Evolutionary conservation across 148 eudicot genomes (phyloP), one percentile per base, ranked within the genome.

Genomic region (Simmondsia chinensis): DNA sequence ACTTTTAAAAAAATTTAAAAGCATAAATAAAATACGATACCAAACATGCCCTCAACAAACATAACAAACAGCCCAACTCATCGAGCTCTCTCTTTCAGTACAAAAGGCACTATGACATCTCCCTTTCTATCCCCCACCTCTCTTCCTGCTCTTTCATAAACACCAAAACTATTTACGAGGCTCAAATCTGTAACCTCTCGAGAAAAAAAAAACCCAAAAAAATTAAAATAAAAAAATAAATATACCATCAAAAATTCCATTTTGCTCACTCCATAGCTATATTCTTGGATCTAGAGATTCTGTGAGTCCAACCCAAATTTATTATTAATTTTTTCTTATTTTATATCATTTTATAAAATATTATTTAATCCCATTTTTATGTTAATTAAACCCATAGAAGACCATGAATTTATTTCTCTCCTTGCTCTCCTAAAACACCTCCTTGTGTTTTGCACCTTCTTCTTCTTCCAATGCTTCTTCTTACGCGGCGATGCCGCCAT

Each of bases 271-370:
- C 48, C 9, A 9, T 77, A 86, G 87, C 80, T 86, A 81, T 75
- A 37, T 65, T 79, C 87, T 78, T 71, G 83, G 95, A 86, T 81
- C 95, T 74, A 33, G 83, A 69, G 91, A 75, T 70, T 66, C 86
- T 66, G 74, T 60, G 59, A 61, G 62, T 57, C 13, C 9, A 50
- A 28, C 50, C 46, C n/a, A n/a, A n/a, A n/a, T n/a, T 60, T 38
- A 54, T 31, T 56, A 50, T 43, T 50, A 52, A 22, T 50, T 20
- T 39, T 12, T 20, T 54, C 6, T 9, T 48, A 55, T 51, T 54
- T 53, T 28, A 29, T 38, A 7, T 36, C 59, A 22, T 8, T 18
- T 8, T 25, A 40, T 44, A 57, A 29, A 57, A 42, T 29, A 37
- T 11, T 17, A 44, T 38, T 44, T 51, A 18, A 29, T 52, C 10